Conservation (phyloP, 2,329 filamentous ascomycete genomes). For the Phaeophleospora eucalypticola region DNA sequence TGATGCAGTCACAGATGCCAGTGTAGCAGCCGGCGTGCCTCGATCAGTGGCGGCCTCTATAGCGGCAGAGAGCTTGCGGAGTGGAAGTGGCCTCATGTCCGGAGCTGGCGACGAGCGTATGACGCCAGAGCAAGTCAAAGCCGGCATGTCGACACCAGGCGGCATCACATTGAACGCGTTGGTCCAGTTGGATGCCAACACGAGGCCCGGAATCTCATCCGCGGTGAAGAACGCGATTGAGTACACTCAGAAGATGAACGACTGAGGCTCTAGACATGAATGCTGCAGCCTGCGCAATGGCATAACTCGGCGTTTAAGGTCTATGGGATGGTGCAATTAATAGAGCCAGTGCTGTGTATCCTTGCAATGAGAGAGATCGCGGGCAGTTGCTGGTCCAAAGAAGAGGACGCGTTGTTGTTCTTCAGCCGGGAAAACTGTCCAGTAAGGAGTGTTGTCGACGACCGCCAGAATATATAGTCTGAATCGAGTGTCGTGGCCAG, state of each 20-base stretch:
- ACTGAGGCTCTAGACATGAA: too few relatives aligned
- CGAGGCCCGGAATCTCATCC: conserved; percentile 5
- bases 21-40: conserved; percentile 10
- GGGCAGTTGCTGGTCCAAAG: too few relatives aligned
- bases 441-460: too few relatives aligned
- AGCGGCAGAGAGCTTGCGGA: conserved; percentile 20
- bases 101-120: conserved; percentile 12
- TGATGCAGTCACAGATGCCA: conserved; percentile 20
- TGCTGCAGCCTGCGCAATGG: too few relatives aligned
- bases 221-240: conserved; percentile 9
- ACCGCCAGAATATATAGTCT: too few relatives aligned
- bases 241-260: conserved; percentile 11
- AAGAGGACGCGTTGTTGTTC: too few relatives aligned
- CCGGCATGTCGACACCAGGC: conserved; percentile 24
- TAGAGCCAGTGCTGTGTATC: too few relatives aligned
- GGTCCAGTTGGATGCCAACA: conserved; percentile 16
- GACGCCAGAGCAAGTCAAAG: conserved; percentile 25
- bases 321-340: too few relatives aligned
- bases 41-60: conserved; percentile 18
- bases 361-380: too few relatives aligned
- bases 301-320: too few relatives aligned
- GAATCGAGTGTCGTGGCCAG: too few relatives aligned
- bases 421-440: too few relatives aligned
- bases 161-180: conserved; percentile 26
- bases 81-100: conserved; percentile 18